Base-by-base conservation (phyloP, 2,329 filamentous ascomycete genomes). In the Trichoderma sp. region DNA sequence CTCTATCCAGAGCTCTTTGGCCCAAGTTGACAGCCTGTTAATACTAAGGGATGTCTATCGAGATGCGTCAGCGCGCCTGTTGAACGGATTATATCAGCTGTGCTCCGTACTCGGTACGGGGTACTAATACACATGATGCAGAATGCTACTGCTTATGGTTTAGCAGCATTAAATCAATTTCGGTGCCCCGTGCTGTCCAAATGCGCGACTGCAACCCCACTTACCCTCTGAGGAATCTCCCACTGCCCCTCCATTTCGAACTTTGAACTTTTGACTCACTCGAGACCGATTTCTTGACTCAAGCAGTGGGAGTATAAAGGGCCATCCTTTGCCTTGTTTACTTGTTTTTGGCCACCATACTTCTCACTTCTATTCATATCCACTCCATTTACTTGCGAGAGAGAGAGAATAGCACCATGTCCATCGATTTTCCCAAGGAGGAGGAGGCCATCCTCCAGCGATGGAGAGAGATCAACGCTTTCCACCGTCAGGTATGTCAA, bases 381-480 rank as follows among this genome's bases (percentile, higher is more conserved):
- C 12, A 41, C 24, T 60, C 14, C 35, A 16, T 53, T 24, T 33
- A 24, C 31, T 59, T 33, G 62, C 6, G 71, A 62, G 16, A 56
- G 60, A 74, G 71, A 59, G 29, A 66, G 71, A 56, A 29, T 29
- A 77, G 79, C 79, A 84, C 77, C 79, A 95, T 95, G 93, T 94
- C 93, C 82, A 96, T 98, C 87, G 91, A 96, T 86, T 98, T 98
- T 84, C 93, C 96, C 75, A 93, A 94, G 85, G 94, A 97, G 85
- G 96, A 98, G 89, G 93, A 97, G 87, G 90, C 88, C 78, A 90
- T 95, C 84, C 92, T 98, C 84, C 88, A 92, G 83, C 90, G 91
- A 86, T 99, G 96, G 97, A 93, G 92, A 83, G 94, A 97, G 83
- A 97, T 97, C 83, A 90, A 96, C 82, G 97, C 97, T 79, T 98